These are phyloP conservation scores for Podochytrium sp. DNA, from an alignment of 192 early-diverging fungal species.

Conservation along the genomic window DNA sequence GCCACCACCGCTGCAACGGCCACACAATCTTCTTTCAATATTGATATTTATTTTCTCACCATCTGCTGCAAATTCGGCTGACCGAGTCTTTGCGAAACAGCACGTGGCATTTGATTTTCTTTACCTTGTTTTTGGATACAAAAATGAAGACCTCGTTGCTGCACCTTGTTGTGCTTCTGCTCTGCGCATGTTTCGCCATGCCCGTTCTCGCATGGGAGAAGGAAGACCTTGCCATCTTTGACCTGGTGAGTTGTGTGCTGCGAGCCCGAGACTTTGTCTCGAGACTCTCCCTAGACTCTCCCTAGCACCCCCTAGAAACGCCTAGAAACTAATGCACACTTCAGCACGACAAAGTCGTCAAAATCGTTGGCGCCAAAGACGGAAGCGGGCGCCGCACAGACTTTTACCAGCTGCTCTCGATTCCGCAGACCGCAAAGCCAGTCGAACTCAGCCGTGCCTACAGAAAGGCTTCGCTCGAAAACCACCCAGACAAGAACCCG, in stretches of 20 bases:
- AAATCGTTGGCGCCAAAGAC: constrained; percentile 34
- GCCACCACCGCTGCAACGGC: no score
- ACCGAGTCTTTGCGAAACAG: no score
- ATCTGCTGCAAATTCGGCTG: no score
- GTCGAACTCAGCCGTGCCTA: constrained; percentile 50
- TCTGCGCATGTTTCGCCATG: not conserved
- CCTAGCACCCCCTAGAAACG: not conserved
- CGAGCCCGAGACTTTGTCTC: not conserved
- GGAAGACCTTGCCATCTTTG: constrained; percentile 49
- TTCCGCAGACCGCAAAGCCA: constrained; percentile 35
- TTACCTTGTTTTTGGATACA: no score
- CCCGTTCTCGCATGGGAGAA: constrained; percentile 46
- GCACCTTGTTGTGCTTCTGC: not conserved
- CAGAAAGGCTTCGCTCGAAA: constrained; percentile 38
- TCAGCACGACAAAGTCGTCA: constrained; percentile 35
- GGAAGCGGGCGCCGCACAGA: constrained; percentile 11
- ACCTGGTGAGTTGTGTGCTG: constrained; percentile 34
- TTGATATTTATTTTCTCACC: no score
- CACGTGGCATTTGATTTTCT: no score
- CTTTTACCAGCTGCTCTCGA: constrained; percentile 44
- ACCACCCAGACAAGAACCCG: constrained; percentile 61
- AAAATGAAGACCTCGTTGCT: not conserved
- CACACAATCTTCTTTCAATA: no score
- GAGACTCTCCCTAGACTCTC: not conserved
- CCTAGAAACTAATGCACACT: not conserved